Evolutionary conservation across 2,329 filamentous ascomycete species (phyloP), one percentile per base, ranked within the genome.

Genomic region (Alternaria incomplexa): DNA sequence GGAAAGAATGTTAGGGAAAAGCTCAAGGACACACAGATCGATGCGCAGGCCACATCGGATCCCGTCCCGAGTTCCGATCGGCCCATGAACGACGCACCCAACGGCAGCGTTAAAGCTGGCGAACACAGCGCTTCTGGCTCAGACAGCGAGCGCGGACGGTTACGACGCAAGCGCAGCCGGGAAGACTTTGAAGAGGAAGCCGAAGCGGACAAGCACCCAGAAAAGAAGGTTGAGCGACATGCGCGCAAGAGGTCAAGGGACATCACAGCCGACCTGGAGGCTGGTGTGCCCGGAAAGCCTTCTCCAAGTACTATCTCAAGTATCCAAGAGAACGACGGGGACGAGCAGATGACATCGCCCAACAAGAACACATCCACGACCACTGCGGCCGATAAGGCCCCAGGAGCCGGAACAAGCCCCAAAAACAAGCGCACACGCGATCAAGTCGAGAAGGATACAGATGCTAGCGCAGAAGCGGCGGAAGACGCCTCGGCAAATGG

Each of bases 21-120:
- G 77, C 79, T 90, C 57, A 85, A 88, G 76, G 85, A 89, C 70
- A 88, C 88, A 4, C 83, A 85, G n/a, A 88, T 90, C 59, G 84
- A 84, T 43, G 79, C 82, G 56, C 70, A 73, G 47, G 47, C 68
- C 47, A 64, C 65, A 17, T 67, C 70, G 15, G 68, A 76, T 36
- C 58, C 67, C 56, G 56, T 56, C 17, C 58, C 65, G 43, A 53
- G 44, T 36, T 61, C 67, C 11, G 71, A 73, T 45, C 67, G 69
- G 48, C 46, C 58, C 23, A 75, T 76, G 73, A 66, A 67, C 20
- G 71, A 72, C 20, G 69, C 56, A 45, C 56, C 68, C 40, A 77
- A 78, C 55, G 75, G 73, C 40, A 66, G 47, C 46, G 28, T 64
- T 47, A 63, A 63, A 50, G 44, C 55, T 44, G 69, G 63, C 43